Evolutionary conservation across 2,329 filamentous ascomycete species (phyloP).

Genomic region (Penicillium sp.): DNA sequence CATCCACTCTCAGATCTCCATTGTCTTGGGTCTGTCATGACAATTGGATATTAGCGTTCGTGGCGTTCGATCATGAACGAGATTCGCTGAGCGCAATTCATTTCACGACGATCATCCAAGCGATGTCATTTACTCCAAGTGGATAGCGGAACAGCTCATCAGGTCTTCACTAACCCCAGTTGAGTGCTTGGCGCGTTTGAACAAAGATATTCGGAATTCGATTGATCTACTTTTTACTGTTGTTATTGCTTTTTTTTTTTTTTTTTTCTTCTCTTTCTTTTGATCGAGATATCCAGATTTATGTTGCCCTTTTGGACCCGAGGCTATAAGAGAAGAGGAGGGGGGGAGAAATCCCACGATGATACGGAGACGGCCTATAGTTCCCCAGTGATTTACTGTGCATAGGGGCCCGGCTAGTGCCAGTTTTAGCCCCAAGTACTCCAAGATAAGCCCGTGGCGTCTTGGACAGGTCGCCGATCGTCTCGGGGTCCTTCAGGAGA

Average conservation of each 20-base stretch:
- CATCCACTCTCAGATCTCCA: constrained; percentile 10
- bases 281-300: neutral
- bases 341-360: too few relatives aligned
- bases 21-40: neutral
- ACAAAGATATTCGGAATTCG: constrained; percentile 10
- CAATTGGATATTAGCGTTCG: constrained; percentile 2
- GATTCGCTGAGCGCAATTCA: constrained; percentile 16
- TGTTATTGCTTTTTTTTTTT: neutral
- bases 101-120: constrained; percentile 17
- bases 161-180: constrained; percentile 13
- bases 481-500: too few relatives aligned
- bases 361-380: too few relatives aligned
- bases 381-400: too few relatives aligned
- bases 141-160: constrained; percentile 5
- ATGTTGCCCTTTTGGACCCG: too few relatives aligned
- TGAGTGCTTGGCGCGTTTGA: constrained; percentile 20
- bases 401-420: too few relatives aligned
- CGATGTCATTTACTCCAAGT: constrained; percentile 21
- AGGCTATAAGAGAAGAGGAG: too few relatives aligned
- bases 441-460: too few relatives aligned
- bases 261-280: neutral
- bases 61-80: constrained; percentile 18
- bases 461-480: too few relatives aligned
- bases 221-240: constrained; percentile 13
- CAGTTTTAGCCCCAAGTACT: too few relatives aligned